Base-by-base conservation (phyloP, 2,329 filamentous ascomycete genomes). In the Ophiocordyceps camponoti-saundersi region DNA sequence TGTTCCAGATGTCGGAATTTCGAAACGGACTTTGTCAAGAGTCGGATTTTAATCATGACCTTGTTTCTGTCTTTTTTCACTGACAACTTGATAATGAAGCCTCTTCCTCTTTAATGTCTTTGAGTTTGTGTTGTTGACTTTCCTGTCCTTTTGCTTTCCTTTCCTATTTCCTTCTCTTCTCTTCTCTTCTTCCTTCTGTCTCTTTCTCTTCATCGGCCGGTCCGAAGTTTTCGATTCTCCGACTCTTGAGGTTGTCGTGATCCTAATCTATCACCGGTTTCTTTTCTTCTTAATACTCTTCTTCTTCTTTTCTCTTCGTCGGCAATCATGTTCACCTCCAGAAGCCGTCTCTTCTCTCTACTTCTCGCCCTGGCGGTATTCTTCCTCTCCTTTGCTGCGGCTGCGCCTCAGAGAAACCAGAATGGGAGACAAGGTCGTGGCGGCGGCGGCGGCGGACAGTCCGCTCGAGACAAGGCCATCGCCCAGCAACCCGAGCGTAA, bases 401-500 rank as follows among this genome's bases (percentile, higher is more conserved):
- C 36, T n/a, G 36, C 36, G 36, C 36, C 36, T 10, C 36, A 39
- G 16, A 39, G 18, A 6, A 39, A 39, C n/a, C 30, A 13, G 13
- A 36, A 16, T 16, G n/a, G 13, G 6, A 36, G n/a, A 6, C 32
- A 34, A 11, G 16, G 13, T 36, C 6, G 13, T n/a, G 32, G 32
- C 32, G 16, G 5, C 32, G 32, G 32, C 12, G 4, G 12, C 6
- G 46, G 46, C 30, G 30, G 48, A 7, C 40, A 46, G 11, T 29
- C 21, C 20, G 20, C 16, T 1, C 39, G 20, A 30, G 3, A 41
- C 22, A 13, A 44, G 7, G 44, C 39, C 51, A 56, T 55, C 10
- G 54, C 55, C 6, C 48, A 53, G 22, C 57, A 61, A 52, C 22
- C 42, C 8, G 42, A 44, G 26, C 23, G 42, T n/a, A n/a, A 30